Conservation (phyloP, 768 basidiomycete species). For the Lactarius deliciosus region DNA sequence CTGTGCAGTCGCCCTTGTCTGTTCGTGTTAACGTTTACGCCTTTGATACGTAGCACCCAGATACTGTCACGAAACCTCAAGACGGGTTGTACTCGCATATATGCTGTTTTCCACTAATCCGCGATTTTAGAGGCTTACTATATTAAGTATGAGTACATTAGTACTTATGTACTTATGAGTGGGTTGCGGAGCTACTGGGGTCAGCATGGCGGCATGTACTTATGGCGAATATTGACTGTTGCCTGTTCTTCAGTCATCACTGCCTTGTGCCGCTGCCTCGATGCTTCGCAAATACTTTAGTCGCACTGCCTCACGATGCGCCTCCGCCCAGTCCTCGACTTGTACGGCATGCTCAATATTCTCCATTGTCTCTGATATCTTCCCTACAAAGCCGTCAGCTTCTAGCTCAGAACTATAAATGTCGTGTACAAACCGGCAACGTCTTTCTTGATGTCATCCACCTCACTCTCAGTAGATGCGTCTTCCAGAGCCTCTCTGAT, state of each 20-base stretch:
- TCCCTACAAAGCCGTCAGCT: conserved; percentile 41
- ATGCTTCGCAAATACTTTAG: conserved; percentile 75
- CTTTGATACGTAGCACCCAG: too few species aligned
- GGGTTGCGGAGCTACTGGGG: too few species aligned
- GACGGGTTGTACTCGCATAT: too few species aligned
- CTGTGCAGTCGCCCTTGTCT: neutral
- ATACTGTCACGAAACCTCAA: too few species aligned
- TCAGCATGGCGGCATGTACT: too few species aligned
- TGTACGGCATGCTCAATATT: conserved; percentile 53
- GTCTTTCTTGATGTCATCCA: conserved; percentile 49
- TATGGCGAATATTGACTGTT: neutral
- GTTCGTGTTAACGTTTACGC: too few species aligned
- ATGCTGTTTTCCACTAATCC: too few species aligned
- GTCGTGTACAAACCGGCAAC: conserved; percentile 53
- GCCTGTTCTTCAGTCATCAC: neutral
- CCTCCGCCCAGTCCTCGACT: conserved; percentile 52
- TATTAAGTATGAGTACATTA: too few species aligned
- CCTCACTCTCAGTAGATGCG: conserved; percentile 47
- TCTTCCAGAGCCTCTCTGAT: conserved; percentile 74
- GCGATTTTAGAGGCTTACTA: too few species aligned
- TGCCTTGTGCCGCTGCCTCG: conserved; percentile 46
- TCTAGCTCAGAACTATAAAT: neutral
- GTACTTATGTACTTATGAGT: too few species aligned
- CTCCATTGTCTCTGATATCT: conserved; percentile 47
- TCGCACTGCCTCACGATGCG: conserved; percentile 60